phyloP scores from a whole-genome alignment of 192 early-diverging fungal species.

The Gryganskiella cystojenkinii region DNA sequence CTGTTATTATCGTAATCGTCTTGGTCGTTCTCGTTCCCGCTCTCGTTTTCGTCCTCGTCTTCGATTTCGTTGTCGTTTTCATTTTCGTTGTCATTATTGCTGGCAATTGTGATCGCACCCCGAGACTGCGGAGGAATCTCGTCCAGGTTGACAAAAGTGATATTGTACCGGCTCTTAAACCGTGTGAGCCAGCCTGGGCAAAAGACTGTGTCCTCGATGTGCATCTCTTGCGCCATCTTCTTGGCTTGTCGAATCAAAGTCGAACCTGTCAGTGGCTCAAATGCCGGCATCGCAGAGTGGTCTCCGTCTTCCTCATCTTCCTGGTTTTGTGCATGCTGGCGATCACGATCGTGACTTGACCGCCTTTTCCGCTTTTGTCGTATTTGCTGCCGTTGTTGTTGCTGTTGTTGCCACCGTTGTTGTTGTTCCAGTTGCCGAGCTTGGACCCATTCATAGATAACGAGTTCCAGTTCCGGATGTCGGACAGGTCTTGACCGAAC shows the following conservation, averaged over 20 bases:
- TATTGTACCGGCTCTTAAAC: conserved; percentile 33
- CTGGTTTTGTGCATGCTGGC: not conserved
- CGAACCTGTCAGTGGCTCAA: conserved; percentile 25
- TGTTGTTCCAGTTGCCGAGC: conserved; percentile 7
- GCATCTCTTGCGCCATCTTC: conserved; percentile 39
- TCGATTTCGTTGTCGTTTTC: not conserved
- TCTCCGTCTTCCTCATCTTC: too few relatives aligned
- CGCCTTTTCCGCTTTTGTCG: too few relatives aligned
- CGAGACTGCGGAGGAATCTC: not conserved
- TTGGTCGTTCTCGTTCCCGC: too few relatives aligned
- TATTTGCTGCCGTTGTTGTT: not conserved
- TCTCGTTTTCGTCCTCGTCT: too few relatives aligned
- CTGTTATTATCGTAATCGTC: too few relatives aligned
- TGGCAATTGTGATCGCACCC: not conserved
- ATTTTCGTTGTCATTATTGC: not conserved
- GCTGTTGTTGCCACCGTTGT: conserved; percentile 7
- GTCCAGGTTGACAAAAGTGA: conserved; percentile 1
- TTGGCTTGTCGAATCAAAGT: conserved; percentile 23
- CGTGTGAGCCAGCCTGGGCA: conserved; percentile 44
- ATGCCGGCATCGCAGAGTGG: too few relatives aligned
- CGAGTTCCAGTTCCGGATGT: conserved; percentile 38
- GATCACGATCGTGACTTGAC: not conserved
- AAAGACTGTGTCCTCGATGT: conserved; percentile 33
- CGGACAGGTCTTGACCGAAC: conserved; percentile 40
- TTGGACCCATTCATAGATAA: conserved; percentile 37